A percentile compares a stretch with the other conserved stretches of the same genome.
Conservation (phyloP, 768 basidiomycete genomes). For the Tylopilus cervinicoccineus region DNA sequence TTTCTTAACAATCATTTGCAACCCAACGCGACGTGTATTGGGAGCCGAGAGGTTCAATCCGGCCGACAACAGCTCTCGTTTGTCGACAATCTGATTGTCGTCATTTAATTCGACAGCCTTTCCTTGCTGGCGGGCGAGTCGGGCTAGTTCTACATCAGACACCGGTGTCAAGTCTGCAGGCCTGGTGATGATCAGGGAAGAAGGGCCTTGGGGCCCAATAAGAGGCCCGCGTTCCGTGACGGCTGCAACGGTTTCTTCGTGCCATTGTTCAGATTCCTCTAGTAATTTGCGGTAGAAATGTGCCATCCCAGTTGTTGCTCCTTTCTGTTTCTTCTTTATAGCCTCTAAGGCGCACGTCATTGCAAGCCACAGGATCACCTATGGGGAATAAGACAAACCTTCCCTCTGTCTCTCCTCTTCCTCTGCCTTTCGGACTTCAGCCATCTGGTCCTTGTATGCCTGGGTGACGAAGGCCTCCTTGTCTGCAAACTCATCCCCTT, state of each 20-base stretch:
- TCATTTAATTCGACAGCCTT: slow-evolving; percentile 92
- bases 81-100: slow-evolving; percentile 96
- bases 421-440: slow-evolving; percentile 83
- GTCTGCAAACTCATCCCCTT: slow-evolving; percentile 91
- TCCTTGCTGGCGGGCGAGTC: slow-evolving; percentile 64
- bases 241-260: slow-evolving; percentile 85
- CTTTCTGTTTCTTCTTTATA: slow-evolving; percentile 56
- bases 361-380: background rate
- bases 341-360: slow-evolving; percentile 36
- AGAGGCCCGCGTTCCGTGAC: slow-evolving; percentile 47
- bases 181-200: slow-evolving; percentile 65
- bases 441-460: slow-evolving; percentile 96
- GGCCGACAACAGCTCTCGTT: slow-evolving; percentile 85
- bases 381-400: slow-evolving; percentile 47
- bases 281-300: slow-evolving; percentile 79
- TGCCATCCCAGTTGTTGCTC: slow-evolving; percentile 69
- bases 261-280: slow-evolving; percentile 75
- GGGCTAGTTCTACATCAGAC: slow-evolving; percentile 75
- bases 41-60: slow-evolving; percentile 88
- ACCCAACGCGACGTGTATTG: slow-evolving; percentile 69
- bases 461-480: slow-evolving; percentile 98
- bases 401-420: slow-evolving; percentile 89
- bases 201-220: slow-evolving; percentile 59
- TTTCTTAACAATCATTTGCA: slow-evolving; percentile 30
- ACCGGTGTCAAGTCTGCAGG: slow-evolving; percentile 58